These are phyloP conservation scores for Vitis hybrid DNA, from an alignment of 177 flowering plant species.

Conservation along the genomic window DNA sequence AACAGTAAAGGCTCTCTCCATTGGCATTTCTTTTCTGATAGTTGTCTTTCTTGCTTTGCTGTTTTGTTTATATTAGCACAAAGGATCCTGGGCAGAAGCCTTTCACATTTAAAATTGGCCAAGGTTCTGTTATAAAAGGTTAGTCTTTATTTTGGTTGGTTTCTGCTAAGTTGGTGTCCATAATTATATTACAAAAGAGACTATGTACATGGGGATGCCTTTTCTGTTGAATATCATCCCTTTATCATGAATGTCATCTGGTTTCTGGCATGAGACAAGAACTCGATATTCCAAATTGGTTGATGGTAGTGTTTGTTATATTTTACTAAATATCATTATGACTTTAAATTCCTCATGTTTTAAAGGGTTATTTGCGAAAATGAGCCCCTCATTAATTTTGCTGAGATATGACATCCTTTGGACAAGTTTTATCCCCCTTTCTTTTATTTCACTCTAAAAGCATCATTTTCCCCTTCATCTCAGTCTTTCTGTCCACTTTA, in stretches of 20 bases:
- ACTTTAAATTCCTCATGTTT: not conserved
- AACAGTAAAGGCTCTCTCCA: not conserved
- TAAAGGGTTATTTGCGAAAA: no score
- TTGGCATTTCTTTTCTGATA: not conserved
- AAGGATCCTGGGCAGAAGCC: conserved; percentile 93
- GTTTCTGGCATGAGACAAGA: not conserved
- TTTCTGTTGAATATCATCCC: not conserved
- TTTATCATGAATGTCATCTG: not conserved
- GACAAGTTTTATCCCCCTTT: no score
- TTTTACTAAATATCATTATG: not conserved
- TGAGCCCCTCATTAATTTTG: no score
- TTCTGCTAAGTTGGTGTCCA: not conserved
- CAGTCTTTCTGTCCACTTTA: no score
- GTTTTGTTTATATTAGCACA: conserved; percentile 45
- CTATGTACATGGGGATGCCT: not conserved
- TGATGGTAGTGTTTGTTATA: not conserved
- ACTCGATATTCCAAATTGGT: not conserved
- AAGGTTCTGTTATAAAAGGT: conserved; percentile 89
- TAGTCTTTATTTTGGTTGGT: not conserved
- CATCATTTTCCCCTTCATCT: no score
- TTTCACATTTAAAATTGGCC: conserved; percentile 75
- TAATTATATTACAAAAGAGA: not conserved
- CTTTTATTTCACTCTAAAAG: no score
- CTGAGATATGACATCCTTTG: no score
- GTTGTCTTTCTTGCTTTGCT: conserved; percentile 3